These are phyloP conservation scores for Pugionium dolabratum DNA, from an alignment of 345 rosid genomes.

Conservation along the genomic window DNA sequence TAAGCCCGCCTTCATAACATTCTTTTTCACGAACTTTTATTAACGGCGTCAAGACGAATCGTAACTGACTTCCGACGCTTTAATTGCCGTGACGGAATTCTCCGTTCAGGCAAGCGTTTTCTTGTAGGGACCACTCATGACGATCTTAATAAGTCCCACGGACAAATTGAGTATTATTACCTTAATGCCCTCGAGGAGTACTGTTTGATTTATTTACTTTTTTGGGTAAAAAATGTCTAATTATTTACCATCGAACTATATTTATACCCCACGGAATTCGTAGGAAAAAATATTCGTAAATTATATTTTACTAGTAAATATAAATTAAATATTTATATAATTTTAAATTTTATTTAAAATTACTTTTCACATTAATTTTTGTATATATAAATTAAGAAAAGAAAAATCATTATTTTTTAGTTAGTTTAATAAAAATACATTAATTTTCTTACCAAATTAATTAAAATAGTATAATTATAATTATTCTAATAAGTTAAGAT, in stretches of 20 bases:
- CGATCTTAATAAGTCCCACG: slow-evolving; percentile 29
- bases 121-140: slow-evolving; percentile 19
- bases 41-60: slow-evolving; percentile 13
- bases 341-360: too few relatives aligned
- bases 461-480: too few relatives aligned
- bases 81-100: slow-evolving; percentile 7
- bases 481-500: too few relatives aligned
- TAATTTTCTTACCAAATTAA: too few relatives aligned
- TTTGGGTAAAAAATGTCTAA: background rate
- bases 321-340: too few relatives aligned
- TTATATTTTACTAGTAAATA: too few relatives aligned
- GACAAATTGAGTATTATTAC: slow-evolving; percentile 11
- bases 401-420: too few relatives aligned
- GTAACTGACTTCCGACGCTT: background rate
- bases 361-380: too few relatives aligned
- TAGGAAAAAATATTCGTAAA: background rate
- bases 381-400: too few relatives aligned
- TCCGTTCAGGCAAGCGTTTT: slow-evolving; percentile 17
- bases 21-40: background rate
- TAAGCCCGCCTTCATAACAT: background rate
- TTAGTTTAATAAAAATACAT: too few relatives aligned
- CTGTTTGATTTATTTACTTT: background rate
- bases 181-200: background rate
- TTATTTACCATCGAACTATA: background rate
- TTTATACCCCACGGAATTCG: too few relatives aligned